Base-by-base conservation (phyloP, 164 flowering plant species). In the Vitis amurensis region DNA sequence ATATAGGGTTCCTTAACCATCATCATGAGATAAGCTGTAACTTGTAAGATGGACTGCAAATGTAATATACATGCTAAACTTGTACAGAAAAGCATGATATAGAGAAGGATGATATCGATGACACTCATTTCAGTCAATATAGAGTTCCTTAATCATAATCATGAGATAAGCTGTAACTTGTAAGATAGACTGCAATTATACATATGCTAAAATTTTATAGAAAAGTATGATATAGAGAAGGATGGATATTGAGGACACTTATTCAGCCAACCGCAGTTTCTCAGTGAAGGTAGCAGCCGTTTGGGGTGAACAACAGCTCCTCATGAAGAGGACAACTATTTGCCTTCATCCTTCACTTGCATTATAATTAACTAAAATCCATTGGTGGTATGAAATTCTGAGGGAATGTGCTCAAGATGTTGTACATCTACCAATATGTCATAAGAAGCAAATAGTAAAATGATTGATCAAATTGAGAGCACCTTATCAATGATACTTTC, bases 401-500 rank as follows among this genome's bases (percentile, higher is more conserved):
- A 13, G 44, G 31, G 9, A 29, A 60, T 60, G 17, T 11, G 17
- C 31, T 23, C 63, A 6, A 61, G 63, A 14, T n/a, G 10, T 14
- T 3, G 47, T 30, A 1, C 10, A 31, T 13, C 17, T 13, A 61
- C 1, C 44, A 61, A 13, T 9, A n/a, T 12, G 27, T 64, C 16
- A 50, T 48, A 64, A 37, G 44, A 37, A 37, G 44, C 44, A 37
- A 37, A 37, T 37, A 37, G 44, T 37, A 37, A 37, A 37, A 37
- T 37, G 44, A 37, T 37, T 37, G 44, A 63, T 44, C 11, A 67
- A 31, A 55, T 44, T 59, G 62, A 58, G 50, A 59, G 67, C 63
- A 93, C 98, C 98, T 94, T 94, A 74, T 94, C 97, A 49, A 94
- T 94, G 74, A 94, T 94, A 76, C 90, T 89, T 80, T 94, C 98